Evolutionary conservation across 2,329 filamentous ascomycete genomes (phyloP), one percentile per base, ranked within the genome.

Genomic region (Nemania sp.): DNA sequence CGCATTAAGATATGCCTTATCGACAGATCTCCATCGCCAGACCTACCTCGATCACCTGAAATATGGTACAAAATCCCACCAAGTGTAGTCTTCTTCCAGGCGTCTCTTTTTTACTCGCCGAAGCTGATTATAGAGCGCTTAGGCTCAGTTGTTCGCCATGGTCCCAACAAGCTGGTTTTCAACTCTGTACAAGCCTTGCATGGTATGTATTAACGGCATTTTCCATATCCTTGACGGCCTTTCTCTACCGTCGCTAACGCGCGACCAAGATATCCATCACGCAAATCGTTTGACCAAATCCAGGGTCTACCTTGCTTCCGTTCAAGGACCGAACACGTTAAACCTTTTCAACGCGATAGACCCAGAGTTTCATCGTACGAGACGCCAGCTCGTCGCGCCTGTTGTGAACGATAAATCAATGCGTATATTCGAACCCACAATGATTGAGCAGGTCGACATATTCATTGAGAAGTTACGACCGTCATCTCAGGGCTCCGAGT

Each of bases 21-120:
- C 28, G 9, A 17, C 14, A 24, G 20, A 41, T 15, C 33, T 49
- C 7, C 46, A 54, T 28, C 46, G 49, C 12, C 19, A 31, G 5
- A 54, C 45, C 20, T 49, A 49, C 14, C 30, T 17, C 11, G 30
- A 49, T 23, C 52, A 49, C 23, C 45, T 30, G 7, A 49, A 41
- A 26, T 49, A 54, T 17, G 52, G 52, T 46, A 34, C n/a, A n/a
- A n/a, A n/a, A n/a, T n/a, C n/a, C n/a, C n/a, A n/a, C n/a, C n/a
- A n/a, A 19, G 49, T n/a, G 26, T 11, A 6, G 26, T 28, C 11
- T 6, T 6, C 11, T 6, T 28, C 26, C 26, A 6, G 6, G 26
- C 26, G 6, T 28, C 26, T 11, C 17, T 2, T 6, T 46, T 31
- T 15, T 26, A 8, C 22, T 12, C 14, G 26, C 22, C 15, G 7